Evolutionary conservation across 2,329 filamentous ascomycete species (phyloP).

Genomic region (Cladophialophora chaetospira): DNA sequence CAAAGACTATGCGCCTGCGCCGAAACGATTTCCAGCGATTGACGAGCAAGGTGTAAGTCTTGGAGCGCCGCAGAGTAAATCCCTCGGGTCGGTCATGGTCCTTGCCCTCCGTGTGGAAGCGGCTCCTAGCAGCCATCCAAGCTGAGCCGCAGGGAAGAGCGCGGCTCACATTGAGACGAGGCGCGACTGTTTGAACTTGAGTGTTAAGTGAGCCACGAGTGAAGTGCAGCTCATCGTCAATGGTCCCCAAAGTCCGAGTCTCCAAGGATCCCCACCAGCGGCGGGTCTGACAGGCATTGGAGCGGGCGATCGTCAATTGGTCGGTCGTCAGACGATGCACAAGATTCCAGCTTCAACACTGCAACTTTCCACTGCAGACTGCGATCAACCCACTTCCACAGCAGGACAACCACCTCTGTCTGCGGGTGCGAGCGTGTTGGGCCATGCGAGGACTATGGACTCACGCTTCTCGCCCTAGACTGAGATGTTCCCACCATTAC

Average conservation of each 20-base stretch:
- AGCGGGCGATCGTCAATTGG: too few relatives aligned
- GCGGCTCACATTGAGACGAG: conserved; percentile 5
- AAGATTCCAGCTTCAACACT: conserved; percentile 8
- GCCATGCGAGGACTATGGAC: conserved; percentile 31
- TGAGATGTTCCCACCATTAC: conserved; percentile 17
- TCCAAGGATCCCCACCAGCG: too few relatives aligned
- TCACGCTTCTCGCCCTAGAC: conserved; percentile 27
- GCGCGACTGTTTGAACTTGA: conserved; percentile 3
- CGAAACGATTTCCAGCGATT: conserved; percentile 39
- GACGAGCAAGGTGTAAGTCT: conserved; percentile 9
- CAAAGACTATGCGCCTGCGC: conserved; percentile 54
- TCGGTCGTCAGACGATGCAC: too few relatives aligned
- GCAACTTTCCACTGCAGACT: neutral
- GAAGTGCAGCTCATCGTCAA: neutral
- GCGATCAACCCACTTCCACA: conserved; percentile 10
- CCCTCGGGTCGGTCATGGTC: conserved; percentile 24
- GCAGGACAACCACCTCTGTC: neutral
- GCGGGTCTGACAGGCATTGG: too few relatives aligned
- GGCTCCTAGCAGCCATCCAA: conserved; percentile 31
- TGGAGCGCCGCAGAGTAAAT: conserved; percentile 10
- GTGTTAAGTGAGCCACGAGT: neutral
- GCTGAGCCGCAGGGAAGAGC: conserved; percentile 1
- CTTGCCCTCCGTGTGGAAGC: conserved; percentile 18
- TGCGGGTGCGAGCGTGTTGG: neutral
- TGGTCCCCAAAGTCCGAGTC: too few relatives aligned